These are phyloP conservation scores for Cyclotella choctawhatcheeana DNA, from an alignment of 108 stramenopile genomes.

Conservation along the genomic window DNA sequence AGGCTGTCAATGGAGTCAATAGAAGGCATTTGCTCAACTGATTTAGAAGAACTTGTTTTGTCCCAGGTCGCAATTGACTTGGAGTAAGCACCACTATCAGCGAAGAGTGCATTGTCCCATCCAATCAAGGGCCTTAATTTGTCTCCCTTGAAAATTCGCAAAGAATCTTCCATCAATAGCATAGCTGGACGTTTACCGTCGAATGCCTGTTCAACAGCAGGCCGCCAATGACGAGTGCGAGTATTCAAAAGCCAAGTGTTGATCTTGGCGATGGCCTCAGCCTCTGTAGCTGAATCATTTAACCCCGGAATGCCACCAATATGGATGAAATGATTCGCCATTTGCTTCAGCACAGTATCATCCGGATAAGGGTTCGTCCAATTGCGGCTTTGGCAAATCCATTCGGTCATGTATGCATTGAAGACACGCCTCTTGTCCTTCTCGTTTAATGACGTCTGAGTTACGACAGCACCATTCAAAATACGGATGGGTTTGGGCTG, in stretches of 20 bases:
- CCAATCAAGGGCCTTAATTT: slow-evolving; percentile 24
- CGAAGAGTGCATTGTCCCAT: slow-evolving; percentile 25
- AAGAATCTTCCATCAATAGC: slow-evolving; percentile 58
- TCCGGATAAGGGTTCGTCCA: slow-evolving; percentile 31
- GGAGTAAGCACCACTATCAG: not conserved
- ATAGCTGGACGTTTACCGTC: slow-evolving; percentile 56
- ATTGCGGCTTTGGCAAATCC: slow-evolving; percentile 13
- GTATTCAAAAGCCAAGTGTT: slow-evolving; percentile 67
- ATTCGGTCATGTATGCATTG: slow-evolving; percentile 2
- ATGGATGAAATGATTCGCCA: slow-evolving; percentile 17
- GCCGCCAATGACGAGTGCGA: slow-evolving; percentile 69
- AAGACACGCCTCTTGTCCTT: slow-evolving; percentile 3
- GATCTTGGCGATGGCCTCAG: slow-evolving; percentile 20
- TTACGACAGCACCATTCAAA: not conserved
- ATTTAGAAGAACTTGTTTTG: slow-evolving; percentile 4
- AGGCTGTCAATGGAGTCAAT: not conserved
- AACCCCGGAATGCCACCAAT: slow-evolving; percentile 7
- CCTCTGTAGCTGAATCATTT: not conserved
- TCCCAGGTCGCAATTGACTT: slow-evolving; percentile 5
- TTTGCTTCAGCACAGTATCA: not conserved
- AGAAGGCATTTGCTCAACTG: not conserved
- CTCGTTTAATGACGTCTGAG: not conserved
- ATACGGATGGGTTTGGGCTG: not conserved
- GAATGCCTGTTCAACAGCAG: slow-evolving; percentile 58
- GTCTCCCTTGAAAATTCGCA: slow-evolving; percentile 54